Conservation (phyloP, 805 yeast species). For the Kuraishia hungarica region DNA sequence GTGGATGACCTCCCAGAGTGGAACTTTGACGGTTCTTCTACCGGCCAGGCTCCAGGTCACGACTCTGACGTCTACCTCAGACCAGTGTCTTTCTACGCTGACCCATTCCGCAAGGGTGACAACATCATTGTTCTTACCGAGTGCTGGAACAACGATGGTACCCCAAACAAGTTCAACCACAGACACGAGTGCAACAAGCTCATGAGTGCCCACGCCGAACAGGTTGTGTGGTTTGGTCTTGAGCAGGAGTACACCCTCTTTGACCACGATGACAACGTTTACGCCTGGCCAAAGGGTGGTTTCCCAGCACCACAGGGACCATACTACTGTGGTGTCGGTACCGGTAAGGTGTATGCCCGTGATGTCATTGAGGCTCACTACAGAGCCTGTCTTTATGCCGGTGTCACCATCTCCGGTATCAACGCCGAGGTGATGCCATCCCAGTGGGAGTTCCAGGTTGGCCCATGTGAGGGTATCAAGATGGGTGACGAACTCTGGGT, state of each 20-base stretch:
- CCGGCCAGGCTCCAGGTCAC: constrained; percentile 97
- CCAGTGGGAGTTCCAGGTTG: constrained; percentile 99
- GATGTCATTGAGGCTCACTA: constrained; percentile 98
- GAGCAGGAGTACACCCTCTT: constrained; percentile 98
- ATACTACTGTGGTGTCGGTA: constrained; percentile 99
- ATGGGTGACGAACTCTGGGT: constrained; percentile 99
- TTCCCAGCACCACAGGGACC: constrained; percentile 99
- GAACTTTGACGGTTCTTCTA: constrained; percentile 99
- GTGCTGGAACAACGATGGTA: constrained; percentile 98
- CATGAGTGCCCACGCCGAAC: constrained; percentile 82
- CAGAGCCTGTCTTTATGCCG: constrained; percentile 94
- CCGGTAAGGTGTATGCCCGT: constrained; percentile 96
- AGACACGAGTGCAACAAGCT: constrained; percentile 95
- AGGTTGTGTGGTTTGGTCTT: constrained; percentile 93
- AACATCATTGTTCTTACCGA: constrained; percentile 92
- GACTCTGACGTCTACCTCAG: constrained; percentile 92
- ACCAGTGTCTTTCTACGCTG: constrained; percentile 93
- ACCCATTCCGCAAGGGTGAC: constrained; percentile 97
- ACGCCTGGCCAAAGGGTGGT: constrained; percentile 99
- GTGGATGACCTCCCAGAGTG: constrained; percentile 93
- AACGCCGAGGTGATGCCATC: constrained; percentile 99
- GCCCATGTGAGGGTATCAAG: constrained; percentile 90
- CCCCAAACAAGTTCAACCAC: constrained; percentile 98
- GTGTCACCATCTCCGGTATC: constrained; percentile 87
- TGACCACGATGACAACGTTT: constrained; percentile 81